Evolutionary conservation across 805 yeast species (phyloP).

Genomic region (Candida chilensis): DNA sequence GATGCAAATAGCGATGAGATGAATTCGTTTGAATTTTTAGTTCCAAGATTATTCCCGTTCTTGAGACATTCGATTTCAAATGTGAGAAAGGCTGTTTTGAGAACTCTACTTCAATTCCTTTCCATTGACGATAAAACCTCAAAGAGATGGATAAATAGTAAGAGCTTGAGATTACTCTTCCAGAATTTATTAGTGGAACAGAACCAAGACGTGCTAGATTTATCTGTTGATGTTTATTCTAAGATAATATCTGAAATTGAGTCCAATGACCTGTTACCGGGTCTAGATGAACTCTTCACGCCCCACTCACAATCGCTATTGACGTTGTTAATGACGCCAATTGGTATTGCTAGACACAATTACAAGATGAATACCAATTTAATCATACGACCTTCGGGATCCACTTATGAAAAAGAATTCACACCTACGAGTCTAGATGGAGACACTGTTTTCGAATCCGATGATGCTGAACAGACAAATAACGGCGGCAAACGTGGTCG

Average conservation of each 20-base stretch:
- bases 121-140: constrained; percentile 39
- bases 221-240: constrained; percentile 56
- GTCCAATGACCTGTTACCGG: constrained; percentile 16
- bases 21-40: constrained; percentile 61
- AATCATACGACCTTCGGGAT: constrained; percentile 76
- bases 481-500: constrained; percentile 23
- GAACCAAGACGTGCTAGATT: constrained; percentile 57
- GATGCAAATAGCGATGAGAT: constrained; percentile 41
- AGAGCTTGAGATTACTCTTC: constrained; percentile 63
- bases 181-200: constrained; percentile 90
- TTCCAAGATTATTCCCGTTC: constrained; percentile 91
- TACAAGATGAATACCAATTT: constrained; percentile 74
- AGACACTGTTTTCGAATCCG: constrained; percentile 6
- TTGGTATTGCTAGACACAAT: constrained; percentile 85
- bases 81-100: constrained; percentile 81
- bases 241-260: constrained; percentile 40
- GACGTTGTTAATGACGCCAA: constrained; percentile 79
- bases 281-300: constrained; percentile 43
- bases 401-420: too few species aligned
- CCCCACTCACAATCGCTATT: constrained; percentile 53
- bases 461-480: neutral
- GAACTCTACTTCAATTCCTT: constrained; percentile 72
- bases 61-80: constrained; percentile 88
- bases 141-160: constrained; percentile 72
- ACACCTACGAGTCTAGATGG: constrained; percentile 13